Percentiles rank a stretch among this genome's conserved stretches.
phyloP scores from a whole-genome alignment of 169 alveolate genomes.

The Plasmodium gallinaceum region DNA sequence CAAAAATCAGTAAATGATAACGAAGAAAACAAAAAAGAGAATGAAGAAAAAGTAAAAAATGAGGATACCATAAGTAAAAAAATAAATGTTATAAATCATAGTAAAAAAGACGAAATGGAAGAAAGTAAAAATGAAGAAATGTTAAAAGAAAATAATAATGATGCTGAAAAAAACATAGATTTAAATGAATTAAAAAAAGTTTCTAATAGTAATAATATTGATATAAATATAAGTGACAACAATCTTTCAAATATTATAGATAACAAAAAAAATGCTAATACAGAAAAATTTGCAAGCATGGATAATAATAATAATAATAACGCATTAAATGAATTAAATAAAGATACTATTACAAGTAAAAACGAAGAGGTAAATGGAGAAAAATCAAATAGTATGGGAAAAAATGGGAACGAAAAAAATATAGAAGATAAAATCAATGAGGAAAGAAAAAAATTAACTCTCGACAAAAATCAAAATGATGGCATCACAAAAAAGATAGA shows the following conservation, averaged over 20 bases:
- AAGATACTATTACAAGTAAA: too few relatives aligned
- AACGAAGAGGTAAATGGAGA: too few relatives aligned
- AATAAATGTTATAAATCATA: neutral
- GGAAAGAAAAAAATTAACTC: too few relatives aligned
- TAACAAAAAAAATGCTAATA: neutral
- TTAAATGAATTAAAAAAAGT: neutral
- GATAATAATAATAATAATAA: slow-evolving; percentile 16
- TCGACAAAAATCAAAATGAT: neutral
- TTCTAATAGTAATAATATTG: neutral
- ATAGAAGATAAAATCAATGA: too few relatives aligned
- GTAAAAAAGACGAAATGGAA: neutral
- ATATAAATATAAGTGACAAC: neutral
- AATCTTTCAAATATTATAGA: neutral
- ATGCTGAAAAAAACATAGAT: too few relatives aligned
- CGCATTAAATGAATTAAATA: too few relatives aligned
- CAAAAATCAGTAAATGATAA: neutral
- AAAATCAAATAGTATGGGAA: too few relatives aligned
- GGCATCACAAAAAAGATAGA: too few relatives aligned
- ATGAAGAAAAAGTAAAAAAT: slow-evolving; percentile 4
- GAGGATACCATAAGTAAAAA: neutral
- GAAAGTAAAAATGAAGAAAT: neutral
- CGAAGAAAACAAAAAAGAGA: neutral
- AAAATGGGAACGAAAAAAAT: too few relatives aligned
- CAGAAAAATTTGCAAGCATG: too few relatives aligned
- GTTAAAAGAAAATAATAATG: neutral